Evolutionary conservation across 495 filamentous ascomycete genomes (phyloP), one percentile per base, ranked within the genome.

Genomic region (Talaromyces proteolyticus): DNA sequence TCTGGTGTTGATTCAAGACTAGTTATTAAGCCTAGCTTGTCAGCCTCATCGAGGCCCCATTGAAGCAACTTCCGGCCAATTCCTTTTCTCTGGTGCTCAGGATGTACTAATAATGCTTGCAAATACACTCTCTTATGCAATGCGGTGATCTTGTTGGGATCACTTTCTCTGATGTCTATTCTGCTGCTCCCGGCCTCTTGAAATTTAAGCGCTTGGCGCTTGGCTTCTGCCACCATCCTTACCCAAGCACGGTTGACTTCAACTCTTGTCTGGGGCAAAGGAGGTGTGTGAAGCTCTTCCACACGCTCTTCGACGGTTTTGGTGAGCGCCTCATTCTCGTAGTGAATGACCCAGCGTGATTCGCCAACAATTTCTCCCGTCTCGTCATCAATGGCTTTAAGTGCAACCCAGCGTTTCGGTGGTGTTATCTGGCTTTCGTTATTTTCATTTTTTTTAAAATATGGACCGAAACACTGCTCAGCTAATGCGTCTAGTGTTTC

Each of bases 1-100:
- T 64, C 65, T 6, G 66, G 70, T 25, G 77, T 78, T 0, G 76
- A 74, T 49, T 82, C 79, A 4, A 85, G 56, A 61, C 75, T 84
- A 4, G 74, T 58, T 40, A 70, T 66, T 18, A 64, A 52, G 0
- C 68, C 66, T 14, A 60, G 66, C 17, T 62, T 58, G 60, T 84
- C 80, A 4, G 77, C 79, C 55, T 64, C 66, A 22, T 63, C 54
- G 6, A 73, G 50, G 0, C 79, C 79, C 69, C 73, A 78, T 34
- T 62, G 53, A 29, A 84, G 44, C 12, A 85, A 49, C 53, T 62
- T 59, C 14, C 60, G 64, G 4, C 72, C 78, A 0, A 77, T 65
- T 0, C 81, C 81, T 47, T 61, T 66, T 2, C 79, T 67, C 54
- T 80, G 76, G 44, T 66, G 65, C 34, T 64, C 58, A 2, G 67